These are phyloP conservation scores for Haplosporangium sp. DNA, from an alignment of 371 early-diverging fungal species.

Conservation along the genomic window DNA sequence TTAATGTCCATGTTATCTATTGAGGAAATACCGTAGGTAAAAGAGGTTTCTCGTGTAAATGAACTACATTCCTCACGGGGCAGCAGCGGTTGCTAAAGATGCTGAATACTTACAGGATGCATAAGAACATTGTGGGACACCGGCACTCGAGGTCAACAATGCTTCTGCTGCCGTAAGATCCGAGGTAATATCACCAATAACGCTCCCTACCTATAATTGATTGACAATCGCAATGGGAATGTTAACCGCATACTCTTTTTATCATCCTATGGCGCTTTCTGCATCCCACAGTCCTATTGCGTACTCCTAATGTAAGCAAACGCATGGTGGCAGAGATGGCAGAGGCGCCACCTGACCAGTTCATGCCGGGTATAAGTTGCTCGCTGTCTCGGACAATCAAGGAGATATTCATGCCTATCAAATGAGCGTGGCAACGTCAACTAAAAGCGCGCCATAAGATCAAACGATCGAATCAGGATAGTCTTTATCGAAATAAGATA, in stretches of 20 bases:
- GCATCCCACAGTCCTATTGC: background rate
- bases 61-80: background rate
- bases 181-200: constrained; percentile 39
- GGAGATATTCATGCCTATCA: constrained; percentile 48
- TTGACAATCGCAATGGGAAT: background rate
- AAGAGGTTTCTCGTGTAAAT: background rate
- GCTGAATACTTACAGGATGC: constrained; percentile 30
- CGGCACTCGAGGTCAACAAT: constrained; percentile 47
- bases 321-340: constrained; percentile 43
- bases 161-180: constrained; percentile 45
- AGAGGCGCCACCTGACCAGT: constrained; percentile 34
- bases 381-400: constrained; percentile 45
- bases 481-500: background rate
- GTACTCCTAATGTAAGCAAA: constrained; percentile 23
- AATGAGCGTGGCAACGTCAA: background rate
- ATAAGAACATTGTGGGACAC: constrained; percentile 45
- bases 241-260: background rate
- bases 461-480: too few relatives aligned
- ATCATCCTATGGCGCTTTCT: background rate
- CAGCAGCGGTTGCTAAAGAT: too few relatives aligned
- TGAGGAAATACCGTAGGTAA: background rate
- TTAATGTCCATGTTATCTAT: constrained; percentile 30
- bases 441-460: too few relatives aligned
- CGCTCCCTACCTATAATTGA: constrained; percentile 24
- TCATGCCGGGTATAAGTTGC: constrained; percentile 25